Conservation (phyloP, 139 green algal genomes). For the Chlamydomonas sphaeroides region DNA sequence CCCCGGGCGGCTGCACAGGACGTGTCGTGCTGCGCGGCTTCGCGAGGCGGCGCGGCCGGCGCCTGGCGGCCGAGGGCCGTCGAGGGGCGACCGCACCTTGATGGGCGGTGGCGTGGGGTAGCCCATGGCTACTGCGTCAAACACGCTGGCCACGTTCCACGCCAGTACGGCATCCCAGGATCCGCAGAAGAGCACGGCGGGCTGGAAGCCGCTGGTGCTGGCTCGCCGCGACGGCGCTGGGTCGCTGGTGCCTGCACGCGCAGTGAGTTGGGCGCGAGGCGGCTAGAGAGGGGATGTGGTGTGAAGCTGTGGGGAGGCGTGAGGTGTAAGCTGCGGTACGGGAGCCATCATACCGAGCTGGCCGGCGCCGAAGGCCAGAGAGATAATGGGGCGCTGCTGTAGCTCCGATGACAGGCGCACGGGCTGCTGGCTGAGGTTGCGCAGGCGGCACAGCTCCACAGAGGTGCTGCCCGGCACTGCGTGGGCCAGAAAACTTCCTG, state of each 20-base stretch:
- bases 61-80: too few species aligned
- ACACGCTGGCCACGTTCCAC: slow-evolving; percentile 24
- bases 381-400: slow-evolving; percentile 18
- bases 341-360: background rate
- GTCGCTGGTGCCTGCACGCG: slow-evolving; percentile 21
- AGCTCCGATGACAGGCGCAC: slow-evolving; percentile 12
- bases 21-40: too few species aligned
- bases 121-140: slow-evolving; percentile 17
- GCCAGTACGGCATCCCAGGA: slow-evolving; percentile 22
- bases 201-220: background rate
- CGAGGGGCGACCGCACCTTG: slow-evolving; percentile 10
- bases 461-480: background rate
- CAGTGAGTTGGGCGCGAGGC: background rate
- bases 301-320: too few species aligned
- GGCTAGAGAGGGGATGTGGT: too few species aligned
- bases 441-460: slow-evolving; percentile 2
- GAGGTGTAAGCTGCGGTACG: too few species aligned
- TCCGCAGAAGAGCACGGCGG: slow-evolving; percentile 24
- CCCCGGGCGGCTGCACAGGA: too few species aligned
- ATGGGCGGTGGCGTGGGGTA: slow-evolving; percentile 14
- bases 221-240: background rate
- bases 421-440: background rate
- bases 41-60: too few species aligned
- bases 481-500: slow-evolving; percentile 16
- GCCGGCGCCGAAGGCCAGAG: background rate